Evolutionary conservation across 371 early-diverging fungal genomes (phyloP), one percentile per base, ranked within the genome.

Genomic region (Mucor racemosus): DNA sequence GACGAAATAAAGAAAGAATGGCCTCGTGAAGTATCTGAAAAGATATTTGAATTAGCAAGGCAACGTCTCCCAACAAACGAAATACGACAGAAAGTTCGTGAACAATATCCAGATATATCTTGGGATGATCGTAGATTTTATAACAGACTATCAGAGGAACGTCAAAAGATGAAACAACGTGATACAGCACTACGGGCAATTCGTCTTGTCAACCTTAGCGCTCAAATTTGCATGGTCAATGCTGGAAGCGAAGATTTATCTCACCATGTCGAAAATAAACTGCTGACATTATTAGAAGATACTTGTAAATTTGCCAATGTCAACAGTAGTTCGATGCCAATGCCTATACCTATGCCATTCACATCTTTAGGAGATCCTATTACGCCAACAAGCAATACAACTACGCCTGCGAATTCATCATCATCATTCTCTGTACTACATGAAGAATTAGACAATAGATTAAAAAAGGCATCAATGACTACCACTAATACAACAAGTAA

Each of bases 91-190:
- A 72, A 73, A 10, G 84, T 88, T 46, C 79, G 85, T 58, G 72
- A 75, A 15, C 82, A 74, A 39, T 87, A 86, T 61, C 79, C 86
- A 4, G 76, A 82, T 21, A 78, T 87, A 26, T 74, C 79, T 19
- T 88, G 88, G 88, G 85, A 88, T 44, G 88, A 88, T 60, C 75
- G 88, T 38, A 78, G 88, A 5, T 88, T 88, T 67, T 88, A 88
- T 56, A 88, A 88, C 64, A 76, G 88, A 14, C 67, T 87, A 21
- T 80, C 86, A 15, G 87, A 88, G 68, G 88, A 87, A 54, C 80
- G 88, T 40, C 85, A 86, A 58, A 86, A 85, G 64, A 81, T 84
- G 44, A 74, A 79, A n/a, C 76, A 81, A 15, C 73, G 85, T 19
- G 87, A 87, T 39, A 81, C 87, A 3, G 81, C 77, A 21, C 67